Evolutionary conservation across 75 land plant species (phyloP).

Genomic region (Picea glauca): DNA sequence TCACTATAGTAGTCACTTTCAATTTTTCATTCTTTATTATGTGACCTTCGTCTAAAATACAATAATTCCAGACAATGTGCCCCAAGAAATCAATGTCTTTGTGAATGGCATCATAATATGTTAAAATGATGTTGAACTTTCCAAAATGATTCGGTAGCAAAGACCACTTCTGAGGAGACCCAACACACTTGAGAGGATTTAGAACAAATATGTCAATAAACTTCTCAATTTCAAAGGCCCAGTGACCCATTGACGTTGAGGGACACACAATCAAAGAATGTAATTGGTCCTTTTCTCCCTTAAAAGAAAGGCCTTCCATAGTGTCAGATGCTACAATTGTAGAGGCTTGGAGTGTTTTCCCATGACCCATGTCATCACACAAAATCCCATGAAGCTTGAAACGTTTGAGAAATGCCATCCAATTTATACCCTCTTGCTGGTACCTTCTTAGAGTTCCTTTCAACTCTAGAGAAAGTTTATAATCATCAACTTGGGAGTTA

Average conservation of each 20-base stretch:
- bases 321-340: too few relatives aligned
- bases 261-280: constrained; percentile 89
- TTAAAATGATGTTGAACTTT: constrained; percentile 70
- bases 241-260: constrained; percentile 94
- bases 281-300: constrained; percentile 19
- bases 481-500: constrained; percentile 88
- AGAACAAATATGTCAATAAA: constrained; percentile 67
- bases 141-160: constrained; percentile 48
- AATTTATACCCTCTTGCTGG: too few relatives aligned
- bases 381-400: too few relatives aligned
- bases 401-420: too few relatives aligned
- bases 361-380: too few relatives aligned
- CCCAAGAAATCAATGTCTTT: constrained; percentile 86
- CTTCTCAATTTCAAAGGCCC: constrained; percentile 98
- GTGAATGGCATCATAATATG: constrained; percentile 91
- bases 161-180: constrained; percentile 73
- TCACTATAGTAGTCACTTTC: constrained; percentile 83
- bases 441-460: constrained; percentile 81
- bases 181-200: constrained; percentile 78
- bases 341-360: too few relatives aligned
- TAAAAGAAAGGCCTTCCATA: constrained; percentile 47
- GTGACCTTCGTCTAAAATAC: constrained; percentile 98
- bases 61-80: constrained; percentile 76
- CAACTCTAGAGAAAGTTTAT: constrained; percentile 57
- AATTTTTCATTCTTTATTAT: constrained; percentile 87